These are phyloP conservation scores for Sicyos baderoa DNA, from an alignment of 306 rosid species.

Conservation along the genomic window DNA sequence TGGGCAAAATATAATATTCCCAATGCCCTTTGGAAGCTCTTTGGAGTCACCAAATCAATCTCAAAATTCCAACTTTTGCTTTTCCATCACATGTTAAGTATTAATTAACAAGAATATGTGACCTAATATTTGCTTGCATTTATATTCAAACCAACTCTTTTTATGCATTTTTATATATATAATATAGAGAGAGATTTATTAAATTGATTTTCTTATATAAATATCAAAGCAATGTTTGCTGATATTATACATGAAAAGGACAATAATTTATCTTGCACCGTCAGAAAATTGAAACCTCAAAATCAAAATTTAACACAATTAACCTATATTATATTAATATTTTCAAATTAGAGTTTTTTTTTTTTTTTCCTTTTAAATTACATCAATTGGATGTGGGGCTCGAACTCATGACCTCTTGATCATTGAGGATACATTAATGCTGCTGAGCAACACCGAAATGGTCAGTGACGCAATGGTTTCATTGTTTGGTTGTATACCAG, in stretches of 20 bases:
- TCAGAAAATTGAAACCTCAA: no score
- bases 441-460: no score
- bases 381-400: no score
- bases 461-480: no score
- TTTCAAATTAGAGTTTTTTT: background rate
- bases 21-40: background rate
- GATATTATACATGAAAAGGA: background rate
- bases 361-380: no score
- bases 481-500: no score
- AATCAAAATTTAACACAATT: no score
- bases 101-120: background rate
- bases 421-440: no score
- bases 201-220: background rate
- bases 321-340: background rate
- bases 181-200: background rate
- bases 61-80: background rate
- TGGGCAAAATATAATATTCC: background rate
- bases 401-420: no score
- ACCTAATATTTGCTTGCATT: slow-evolving; percentile 11
- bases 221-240: background rate
- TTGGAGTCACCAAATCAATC: slow-evolving; percentile 12
- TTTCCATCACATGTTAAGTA: background rate
- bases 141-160: background rate
- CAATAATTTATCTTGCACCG: no score
- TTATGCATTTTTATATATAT: background rate